Percentiles rank a stretch among this genome's conserved stretches.
Conservation (phyloP, 2,329 filamentous ascomycete genomes). For the Pseudogymnoascus sp. region DNA sequence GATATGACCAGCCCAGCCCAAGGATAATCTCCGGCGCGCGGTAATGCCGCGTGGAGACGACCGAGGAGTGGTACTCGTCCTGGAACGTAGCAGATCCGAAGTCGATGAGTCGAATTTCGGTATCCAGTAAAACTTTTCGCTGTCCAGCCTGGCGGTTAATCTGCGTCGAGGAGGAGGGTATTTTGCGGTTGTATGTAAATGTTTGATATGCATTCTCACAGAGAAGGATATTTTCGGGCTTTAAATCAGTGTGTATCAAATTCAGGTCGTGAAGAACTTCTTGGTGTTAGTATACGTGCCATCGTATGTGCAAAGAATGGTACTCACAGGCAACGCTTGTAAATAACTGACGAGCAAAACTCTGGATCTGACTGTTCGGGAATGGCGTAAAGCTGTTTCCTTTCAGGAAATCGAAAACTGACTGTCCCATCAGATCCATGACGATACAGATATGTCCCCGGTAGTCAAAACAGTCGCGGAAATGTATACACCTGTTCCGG, state of each 20-base stretch:
- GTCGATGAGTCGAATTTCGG: slow-evolving; percentile 62
- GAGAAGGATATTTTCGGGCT: slow-evolving; percentile 62
- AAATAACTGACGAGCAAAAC: slow-evolving; percentile 87
- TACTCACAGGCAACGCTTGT: slow-evolving; percentile 95
- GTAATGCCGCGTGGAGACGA: slow-evolving; percentile 63
- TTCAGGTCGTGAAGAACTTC: slow-evolving; percentile 91
- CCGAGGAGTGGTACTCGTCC: slow-evolving; percentile 64
- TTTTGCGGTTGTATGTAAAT: slow-evolving; percentile 62
- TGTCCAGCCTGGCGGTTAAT: slow-evolving; percentile 53
- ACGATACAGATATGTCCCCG: slow-evolving; percentile 89
- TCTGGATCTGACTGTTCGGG: slow-evolving; percentile 96
- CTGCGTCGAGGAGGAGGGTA: slow-evolving; percentile 56
- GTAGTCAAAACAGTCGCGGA: slow-evolving; percentile 95
- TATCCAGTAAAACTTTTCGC: slow-evolving; percentile 56
- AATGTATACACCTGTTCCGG: slow-evolving; percentile 91
- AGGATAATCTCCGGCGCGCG: slow-evolving; percentile 63
- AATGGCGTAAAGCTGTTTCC: slow-evolving; percentile 93
- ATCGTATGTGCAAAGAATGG: not conserved
- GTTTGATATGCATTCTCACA: slow-evolving; percentile 58
- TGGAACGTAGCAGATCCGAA: slow-evolving; percentile 66
- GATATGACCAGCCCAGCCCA: slow-evolving; percentile 61
- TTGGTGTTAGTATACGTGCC: slow-evolving; percentile 21
- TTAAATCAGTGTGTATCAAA: slow-evolving; percentile 82
- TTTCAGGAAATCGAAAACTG: slow-evolving; percentile 97
- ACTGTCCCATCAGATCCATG: slow-evolving; percentile 75